Percentiles rank a stretch among this genome's conserved stretches.
Conservation (phyloP, 768 basidiomycete genomes). For the Tulasnella sp. region DNA sequence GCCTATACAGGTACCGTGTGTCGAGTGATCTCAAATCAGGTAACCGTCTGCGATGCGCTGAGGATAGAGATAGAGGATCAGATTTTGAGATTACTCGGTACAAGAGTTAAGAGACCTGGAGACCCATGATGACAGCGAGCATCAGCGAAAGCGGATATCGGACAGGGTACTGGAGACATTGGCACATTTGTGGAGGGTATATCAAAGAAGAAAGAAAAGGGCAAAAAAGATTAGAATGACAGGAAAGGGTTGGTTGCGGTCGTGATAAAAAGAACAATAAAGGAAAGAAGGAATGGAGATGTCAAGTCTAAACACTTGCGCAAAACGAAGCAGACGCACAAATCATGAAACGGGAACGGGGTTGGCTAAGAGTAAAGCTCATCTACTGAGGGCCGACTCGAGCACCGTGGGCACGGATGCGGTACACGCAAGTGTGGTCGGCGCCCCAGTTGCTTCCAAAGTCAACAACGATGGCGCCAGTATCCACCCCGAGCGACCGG, state of each 20-base stretch:
- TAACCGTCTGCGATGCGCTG: too few relatives aligned
- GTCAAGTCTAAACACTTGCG: not conserved
- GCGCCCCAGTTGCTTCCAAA: slow-evolving; percentile 86
- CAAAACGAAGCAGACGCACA: not conserved
- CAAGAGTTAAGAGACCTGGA: not conserved
- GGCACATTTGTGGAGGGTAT: not conserved
- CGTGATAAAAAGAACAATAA: slow-evolving; percentile 4
- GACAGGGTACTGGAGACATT: not conserved
- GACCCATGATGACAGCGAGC: not conserved
- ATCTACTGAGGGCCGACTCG: not conserved
- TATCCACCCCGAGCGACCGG: slow-evolving; percentile 66
- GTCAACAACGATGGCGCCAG: slow-evolving; percentile 76
- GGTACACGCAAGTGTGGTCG: slow-evolving; percentile 85
- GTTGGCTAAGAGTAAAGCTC: not conserved
- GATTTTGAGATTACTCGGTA: slow-evolving; percentile 3
- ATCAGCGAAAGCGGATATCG: not conserved
- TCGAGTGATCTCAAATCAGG: not conserved
- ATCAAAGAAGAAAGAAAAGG: not conserved
- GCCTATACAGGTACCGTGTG: too few relatives aligned
- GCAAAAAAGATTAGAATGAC: not conserved
- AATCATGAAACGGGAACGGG: not conserved
- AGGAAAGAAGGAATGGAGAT: slow-evolving; percentile 6
- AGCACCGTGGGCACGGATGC: slow-evolving; percentile 70
- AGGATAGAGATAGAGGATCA: not conserved
- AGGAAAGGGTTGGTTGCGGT: not conserved